phyloP scores from a whole-genome alignment of 306 rosid species.

The Astragalus glycyphyllos region DNA sequence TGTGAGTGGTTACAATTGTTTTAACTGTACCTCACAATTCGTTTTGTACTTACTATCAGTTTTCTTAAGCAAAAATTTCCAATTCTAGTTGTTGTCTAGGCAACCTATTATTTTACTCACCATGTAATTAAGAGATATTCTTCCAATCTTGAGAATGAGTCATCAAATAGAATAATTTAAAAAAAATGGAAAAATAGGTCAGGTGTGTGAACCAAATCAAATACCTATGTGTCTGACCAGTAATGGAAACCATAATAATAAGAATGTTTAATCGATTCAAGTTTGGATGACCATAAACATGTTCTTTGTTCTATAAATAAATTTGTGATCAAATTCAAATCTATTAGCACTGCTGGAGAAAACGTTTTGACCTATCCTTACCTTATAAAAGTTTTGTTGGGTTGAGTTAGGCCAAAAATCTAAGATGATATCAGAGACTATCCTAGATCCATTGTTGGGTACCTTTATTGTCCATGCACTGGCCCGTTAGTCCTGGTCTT shows the following conservation, averaged over 20 bases:
- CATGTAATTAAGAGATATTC: constrained; percentile 11
- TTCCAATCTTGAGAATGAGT: constrained; percentile 24
- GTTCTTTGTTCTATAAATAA: background rate
- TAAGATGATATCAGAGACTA: no score
- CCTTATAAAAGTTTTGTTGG: no score
- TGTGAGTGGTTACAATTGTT: no score
- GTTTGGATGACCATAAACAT: constrained; percentile 14
- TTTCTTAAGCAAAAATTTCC: background rate
- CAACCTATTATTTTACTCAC: constrained; percentile 24
- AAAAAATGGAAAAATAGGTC: background rate
- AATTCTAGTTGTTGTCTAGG: constrained; percentile 1
- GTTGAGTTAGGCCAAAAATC: no score
- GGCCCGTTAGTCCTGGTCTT: no score
- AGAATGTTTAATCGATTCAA: constrained; percentile 9
- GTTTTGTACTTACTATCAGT: no score
- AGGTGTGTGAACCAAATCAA: constrained; percentile 21
- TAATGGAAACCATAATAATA: constrained; percentile 12
- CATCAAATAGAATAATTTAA: background rate
- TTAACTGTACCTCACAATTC: no score
- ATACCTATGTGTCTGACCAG: constrained; percentile 1
- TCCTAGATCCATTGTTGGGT: no score
- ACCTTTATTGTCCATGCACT: no score
- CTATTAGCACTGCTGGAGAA: background rate
- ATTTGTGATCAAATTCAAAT: background rate
- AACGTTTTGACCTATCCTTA: no score